Base-by-base conservation (phyloP, 805 yeast genomes). In the Hanseniaspora vineae region DNA sequence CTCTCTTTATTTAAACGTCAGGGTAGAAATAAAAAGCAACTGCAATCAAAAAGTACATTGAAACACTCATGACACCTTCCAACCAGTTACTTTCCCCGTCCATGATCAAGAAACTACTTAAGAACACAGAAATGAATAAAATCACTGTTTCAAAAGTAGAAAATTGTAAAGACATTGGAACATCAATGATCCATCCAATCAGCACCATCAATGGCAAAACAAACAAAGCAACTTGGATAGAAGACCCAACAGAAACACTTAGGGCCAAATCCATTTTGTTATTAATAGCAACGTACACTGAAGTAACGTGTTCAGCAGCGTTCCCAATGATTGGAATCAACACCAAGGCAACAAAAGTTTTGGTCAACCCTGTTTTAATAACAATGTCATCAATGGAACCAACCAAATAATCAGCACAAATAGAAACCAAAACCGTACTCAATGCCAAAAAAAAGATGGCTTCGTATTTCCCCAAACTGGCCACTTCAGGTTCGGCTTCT, bases 231-330 rank as follows among this genome's bases (percentile, higher is more conserved):
- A 92, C 89, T 66, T 92, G 98, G 65, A 92, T 76, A 2, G 96
- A 87, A 1, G 95, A 84, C 18, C 98, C 98, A 51, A 92, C 81
- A 2, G 98, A 97, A 44, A 92, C 97, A 50, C 96, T 95, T 55
- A 92, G 76, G 13, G 98, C 97, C 50, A 92, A 75, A 64, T 92
- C 97, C 96, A 92, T 92, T 68, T 92, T 92, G 66, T 92, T 86
- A 67, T 88, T 88, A 75, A 80, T 78, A 19, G 98, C 97, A 44
- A 92, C 97, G 52, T 87, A 76, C 35, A 92, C 83, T 2, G 97
- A 96, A 17, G 98, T 92, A 46, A 87, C 97, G 65, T 92, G 98
- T 66, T 92, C 98, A 12, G 97, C 97, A 2, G 98, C 98, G 59
- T 92, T 92, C 49, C 97, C 98, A 29, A 92, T 97, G 52, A 92